A percentile compares a stretch with the other conserved stretches of the same genome.
Evolutionary conservation across 2,329 filamentous ascomycete species (phyloP).

Genomic region (Trichophyton schoenleinii): DNA sequence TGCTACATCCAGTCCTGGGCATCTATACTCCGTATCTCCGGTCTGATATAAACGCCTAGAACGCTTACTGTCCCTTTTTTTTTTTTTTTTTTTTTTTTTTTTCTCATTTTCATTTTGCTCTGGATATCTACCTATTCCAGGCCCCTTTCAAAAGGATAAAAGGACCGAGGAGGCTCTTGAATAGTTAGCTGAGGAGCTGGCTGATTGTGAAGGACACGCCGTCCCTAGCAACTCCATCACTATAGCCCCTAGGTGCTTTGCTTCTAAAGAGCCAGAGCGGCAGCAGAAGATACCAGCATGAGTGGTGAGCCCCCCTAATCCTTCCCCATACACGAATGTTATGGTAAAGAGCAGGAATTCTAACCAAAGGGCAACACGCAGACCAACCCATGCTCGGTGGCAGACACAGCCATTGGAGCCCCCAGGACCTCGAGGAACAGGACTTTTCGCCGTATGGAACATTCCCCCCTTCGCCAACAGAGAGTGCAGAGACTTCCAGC

Average conservation of each 20-base stretch:
- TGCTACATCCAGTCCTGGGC: not conserved
- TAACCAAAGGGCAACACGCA: not conserved
- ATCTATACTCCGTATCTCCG: not conserved
- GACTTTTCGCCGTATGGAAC: not conserved
- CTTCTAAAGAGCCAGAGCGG: not conserved
- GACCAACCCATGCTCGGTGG: not conserved
- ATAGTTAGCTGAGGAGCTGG: not conserved
- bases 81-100: not conserved
- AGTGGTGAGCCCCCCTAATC: not conserved
- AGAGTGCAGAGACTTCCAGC: not conserved
- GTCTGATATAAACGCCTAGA: not conserved
- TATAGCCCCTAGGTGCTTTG: not conserved
- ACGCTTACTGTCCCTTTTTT: not conserved
- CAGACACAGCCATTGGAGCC: not conserved
- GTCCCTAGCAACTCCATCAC: not conserved
- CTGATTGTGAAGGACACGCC: not conserved
- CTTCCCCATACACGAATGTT: too few relatives aligned
- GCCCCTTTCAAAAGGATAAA: too few relatives aligned
- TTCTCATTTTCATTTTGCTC: not conserved
- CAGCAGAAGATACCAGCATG: not conserved
- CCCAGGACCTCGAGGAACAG: conserved; percentile 1
- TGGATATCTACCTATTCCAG: too few relatives aligned
- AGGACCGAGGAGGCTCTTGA: not conserved
- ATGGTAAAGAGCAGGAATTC: too few relatives aligned
- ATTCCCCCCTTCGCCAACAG: not conserved